phyloP scores from a whole-genome alignment of 2,329 filamentous ascomycete species.

The Monosporascus sp. region DNA sequence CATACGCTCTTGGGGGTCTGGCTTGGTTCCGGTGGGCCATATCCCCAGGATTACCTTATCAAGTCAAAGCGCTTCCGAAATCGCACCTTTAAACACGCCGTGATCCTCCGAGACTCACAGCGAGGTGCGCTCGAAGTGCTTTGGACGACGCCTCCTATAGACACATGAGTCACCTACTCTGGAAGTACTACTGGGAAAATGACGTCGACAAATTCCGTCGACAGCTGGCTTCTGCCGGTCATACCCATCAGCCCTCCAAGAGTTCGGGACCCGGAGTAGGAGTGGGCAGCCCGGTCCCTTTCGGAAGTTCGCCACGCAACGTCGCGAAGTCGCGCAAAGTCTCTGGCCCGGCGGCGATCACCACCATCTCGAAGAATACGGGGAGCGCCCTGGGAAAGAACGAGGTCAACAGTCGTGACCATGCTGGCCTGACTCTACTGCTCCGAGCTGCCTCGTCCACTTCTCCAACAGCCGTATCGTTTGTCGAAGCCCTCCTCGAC shows the following conservation, averaged over 20 bases:
- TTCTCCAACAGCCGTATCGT: slow-evolving; percentile 62
- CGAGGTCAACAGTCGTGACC: slow-evolving; percentile 82
- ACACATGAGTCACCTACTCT: slow-evolving; percentile 94
- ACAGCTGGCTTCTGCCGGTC: slow-evolving; percentile 70
- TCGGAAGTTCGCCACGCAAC: slow-evolving; percentile 46
- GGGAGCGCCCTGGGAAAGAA: slow-evolving; percentile 42
- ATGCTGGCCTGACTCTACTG: slow-evolving; percentile 75
- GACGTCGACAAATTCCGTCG: slow-evolving; percentile 93
- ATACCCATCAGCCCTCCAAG: slow-evolving; percentile 48
- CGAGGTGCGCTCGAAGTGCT: slow-evolving; percentile 70
- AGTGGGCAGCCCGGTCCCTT: slow-evolving; percentile 35
- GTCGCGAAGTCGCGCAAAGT: slow-evolving; percentile 46
- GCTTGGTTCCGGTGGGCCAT: slow-evolving; percentile 7
- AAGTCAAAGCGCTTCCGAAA: slow-evolving; percentile 30
- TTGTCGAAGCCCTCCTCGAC: slow-evolving; percentile 74
- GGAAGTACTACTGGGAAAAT: slow-evolving; percentile 96
- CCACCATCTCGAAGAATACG: slow-evolving; percentile 40
- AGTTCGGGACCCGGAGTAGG: slow-evolving; percentile 34
- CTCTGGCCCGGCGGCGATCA: slow-evolving; percentile 43
- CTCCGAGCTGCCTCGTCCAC: slow-evolving; percentile 78
- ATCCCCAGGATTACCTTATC: slow-evolving; percentile 5
- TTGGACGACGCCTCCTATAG: slow-evolving; percentile 34
- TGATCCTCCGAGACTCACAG: slow-evolving; percentile 78
- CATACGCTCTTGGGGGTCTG: not conserved
- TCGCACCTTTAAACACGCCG: slow-evolving; percentile 86